Base-by-base conservation (phyloP, 805 yeast genomes). In the Millerozyma acaciae region DNA sequence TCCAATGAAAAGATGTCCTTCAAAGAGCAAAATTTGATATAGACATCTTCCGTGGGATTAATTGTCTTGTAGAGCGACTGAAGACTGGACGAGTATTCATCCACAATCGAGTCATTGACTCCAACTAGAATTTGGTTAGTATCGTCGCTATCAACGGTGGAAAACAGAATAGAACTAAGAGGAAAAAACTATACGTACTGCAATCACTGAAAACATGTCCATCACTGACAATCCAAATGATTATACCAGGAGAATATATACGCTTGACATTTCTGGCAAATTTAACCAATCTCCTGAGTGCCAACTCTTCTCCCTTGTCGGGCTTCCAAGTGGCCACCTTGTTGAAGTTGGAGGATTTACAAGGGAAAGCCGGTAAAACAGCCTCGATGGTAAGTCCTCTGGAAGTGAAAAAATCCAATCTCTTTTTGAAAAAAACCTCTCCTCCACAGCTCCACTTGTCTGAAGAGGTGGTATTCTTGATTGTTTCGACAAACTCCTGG, bases 131-230 rank as follows among this genome's bases (percentile, higher is more conserved):
- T 10, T 6, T 23, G 4, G 50, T 45, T 43, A 43, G 46, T 43
- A 45, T 21, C n/a, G n/a, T n/a, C n/a, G n/a, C n/a, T n/a, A n/a
- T n/a, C n/a, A n/a, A n/a, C n/a, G n/a, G n/a, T n/a, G n/a, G n/a
- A n/a, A n/a, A n/a, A n/a, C n/a, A 23, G 13, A 23, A 8, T 14
- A 21, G 26, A 19, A 23, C 21, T 15, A 25, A 34, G 30, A 18
- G 13, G 31, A 33, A 37, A 40, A 10, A 34, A 43, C 39, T 33
- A 38, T 48, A 42, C 26, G 13, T 23, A 23, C 26, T 23, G 13
- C 82, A 76, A 48, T 77, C 82, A 35, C 79, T 72, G 50, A 77
- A 77, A 10, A 77, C 83, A 46, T 77, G 83, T 0, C 83, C 82
- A 44, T 77, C 83, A 48, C 78, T 72, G 19, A 77, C 80, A 43